Evolutionary conservation across 2,329 filamentous ascomycete genomes (phyloP), one percentile per base, ranked within the genome.

Genomic region (Botrytis sinoallii): DNA sequence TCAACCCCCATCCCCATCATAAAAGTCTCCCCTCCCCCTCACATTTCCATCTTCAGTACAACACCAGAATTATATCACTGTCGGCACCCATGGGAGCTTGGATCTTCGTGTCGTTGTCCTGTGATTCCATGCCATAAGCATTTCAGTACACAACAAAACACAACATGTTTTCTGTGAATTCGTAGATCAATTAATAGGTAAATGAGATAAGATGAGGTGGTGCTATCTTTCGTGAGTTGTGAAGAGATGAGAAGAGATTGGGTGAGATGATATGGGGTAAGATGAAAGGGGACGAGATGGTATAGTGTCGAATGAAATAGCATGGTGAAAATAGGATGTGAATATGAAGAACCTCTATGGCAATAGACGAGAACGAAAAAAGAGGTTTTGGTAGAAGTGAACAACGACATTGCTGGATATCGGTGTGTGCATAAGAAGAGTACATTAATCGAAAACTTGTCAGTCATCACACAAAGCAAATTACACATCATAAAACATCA

Each of bases 131-230:
- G 42, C 42, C 42, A 44, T 18, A 0, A 44, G 42, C 14, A 44
- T 4, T 42, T 16, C 12, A 1, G 16, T 44, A 44, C 42, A 44
- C 42, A 20, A 16, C n/a, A n/a, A n/a, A n/a, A n/a, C n/a, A n/a
- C n/a, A n/a, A n/a, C n/a, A n/a, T n/a, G n/a, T n/a, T n/a, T n/a
- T n/a, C n/a, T n/a, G n/a, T n/a, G n/a, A n/a, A n/a, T n/a, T n/a
- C 10, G 46, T 12, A 12, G 25, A 52, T 52, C 4, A 0, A n/a
- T n/a, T 6, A n/a, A n/a, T 4, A 0, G 0, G 25, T 3, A n/a
- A n/a, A n/a, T 52, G 7, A n/a, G 1, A 52, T n/a, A 16, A 16
- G 12, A 14, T n/a, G 10, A 14, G 12, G 0, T 52, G 22, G 12
- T 14, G 1, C 6, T n/a, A 0, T 16, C 25, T 52, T 52, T 14